These are phyloP conservation scores for Lentithecium fluviatile DNA, from an alignment of 495 filamentous ascomycete genomes.

Conservation along the genomic window DNA sequence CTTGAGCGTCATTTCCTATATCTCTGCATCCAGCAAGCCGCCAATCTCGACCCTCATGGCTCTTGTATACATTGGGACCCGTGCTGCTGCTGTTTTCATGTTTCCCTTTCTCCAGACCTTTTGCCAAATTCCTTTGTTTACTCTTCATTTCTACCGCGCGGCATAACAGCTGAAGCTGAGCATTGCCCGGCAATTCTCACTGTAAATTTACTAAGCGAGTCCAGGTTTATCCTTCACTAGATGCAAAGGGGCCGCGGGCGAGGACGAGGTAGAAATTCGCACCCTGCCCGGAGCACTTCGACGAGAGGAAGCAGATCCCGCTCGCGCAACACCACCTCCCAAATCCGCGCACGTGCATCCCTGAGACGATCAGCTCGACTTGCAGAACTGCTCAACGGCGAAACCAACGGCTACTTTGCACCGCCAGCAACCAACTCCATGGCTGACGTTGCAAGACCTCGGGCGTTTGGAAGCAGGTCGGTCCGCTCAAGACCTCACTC, in stretches of 20 bases:
- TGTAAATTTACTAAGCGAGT: slow-evolving; percentile 29
- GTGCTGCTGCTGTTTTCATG: slow-evolving; percentile 9
- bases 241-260: slow-evolving; percentile 36
- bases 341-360: slow-evolving; percentile 6
- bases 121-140: slow-evolving; percentile 12
- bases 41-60: slow-evolving; percentile 21
- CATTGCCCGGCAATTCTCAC: slow-evolving; percentile 18
- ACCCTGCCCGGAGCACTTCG: slow-evolving; percentile 27
- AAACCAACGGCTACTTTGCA: slow-evolving; percentile 8
- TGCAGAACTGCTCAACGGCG: slow-evolving; percentile 23
- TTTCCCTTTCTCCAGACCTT: slow-evolving; percentile 5
- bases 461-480: slow-evolving; percentile 27
- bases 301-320: slow-evolving; percentile 25
- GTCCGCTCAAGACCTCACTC: slow-evolving; percentile 22
- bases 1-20: slow-evolving; percentile 34
- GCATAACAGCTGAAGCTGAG: slow-evolving; percentile 31
- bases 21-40: slow-evolving; percentile 13
- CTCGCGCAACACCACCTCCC: slow-evolving; percentile 20
- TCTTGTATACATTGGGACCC: slow-evolving; percentile 21
- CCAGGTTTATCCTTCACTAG: slow-evolving; percentile 35
- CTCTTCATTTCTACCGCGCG: slow-evolving; percentile 9
- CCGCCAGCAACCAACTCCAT: slow-evolving; percentile 14
- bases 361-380: slow-evolving; percentile 32
- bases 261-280: slow-evolving; percentile 34
- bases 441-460: slow-evolving; percentile 35